Conservation (phyloP, 441 rosid species). For the Pelargonium cotyledonis region DNA sequence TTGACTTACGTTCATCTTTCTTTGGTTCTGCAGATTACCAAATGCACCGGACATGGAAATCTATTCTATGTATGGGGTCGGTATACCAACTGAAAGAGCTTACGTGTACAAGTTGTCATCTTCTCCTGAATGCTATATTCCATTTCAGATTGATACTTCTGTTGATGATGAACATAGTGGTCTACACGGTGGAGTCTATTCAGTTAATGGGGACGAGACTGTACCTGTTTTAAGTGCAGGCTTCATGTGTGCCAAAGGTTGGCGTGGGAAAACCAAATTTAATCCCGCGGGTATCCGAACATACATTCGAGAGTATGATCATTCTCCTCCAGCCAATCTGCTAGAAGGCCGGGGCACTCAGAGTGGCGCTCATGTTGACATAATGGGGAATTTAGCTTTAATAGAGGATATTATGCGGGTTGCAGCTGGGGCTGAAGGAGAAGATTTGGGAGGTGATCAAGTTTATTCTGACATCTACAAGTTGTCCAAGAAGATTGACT, state of each 20-base stretch:
- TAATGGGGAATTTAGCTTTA: constrained; percentile 92
- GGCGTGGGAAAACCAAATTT: constrained; percentile 92
- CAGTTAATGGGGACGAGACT: constrained; percentile 86
- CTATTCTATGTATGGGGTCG: constrained; percentile 81
- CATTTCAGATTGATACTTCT: constrained; percentile 79
- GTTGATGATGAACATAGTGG: constrained; percentile 58
- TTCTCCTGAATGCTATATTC: constrained; percentile 72
- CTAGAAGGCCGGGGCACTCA: constrained; percentile 90
- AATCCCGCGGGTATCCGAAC: constrained; percentile 82
- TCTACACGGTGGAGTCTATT: constrained; percentile 76
- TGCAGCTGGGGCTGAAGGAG: constrained; percentile 84
- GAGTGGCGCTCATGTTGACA: constrained; percentile 88
- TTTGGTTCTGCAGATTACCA: constrained; percentile 59
- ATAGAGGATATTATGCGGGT: constrained; percentile 81
- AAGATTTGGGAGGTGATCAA: constrained; percentile 72
- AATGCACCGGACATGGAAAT: constrained; percentile 92
- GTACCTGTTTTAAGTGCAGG: constrained; percentile 90
- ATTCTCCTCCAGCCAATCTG: constrained; percentile 77
- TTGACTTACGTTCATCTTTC: background rate
- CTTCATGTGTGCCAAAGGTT: constrained; percentile 94
- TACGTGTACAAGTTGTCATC: constrained; percentile 69
- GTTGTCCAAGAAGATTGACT: constrained; percentile 74
- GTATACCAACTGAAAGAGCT: constrained; percentile 90
- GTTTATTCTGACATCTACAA: constrained; percentile 69
- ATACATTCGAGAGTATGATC: constrained; percentile 65